A percentile compares a stretch with the other conserved stretches of the same genome.
Conservation (phyloP, 2,329 filamentous ascomycete species). For the Lasiodiplodia sp. region DNA sequence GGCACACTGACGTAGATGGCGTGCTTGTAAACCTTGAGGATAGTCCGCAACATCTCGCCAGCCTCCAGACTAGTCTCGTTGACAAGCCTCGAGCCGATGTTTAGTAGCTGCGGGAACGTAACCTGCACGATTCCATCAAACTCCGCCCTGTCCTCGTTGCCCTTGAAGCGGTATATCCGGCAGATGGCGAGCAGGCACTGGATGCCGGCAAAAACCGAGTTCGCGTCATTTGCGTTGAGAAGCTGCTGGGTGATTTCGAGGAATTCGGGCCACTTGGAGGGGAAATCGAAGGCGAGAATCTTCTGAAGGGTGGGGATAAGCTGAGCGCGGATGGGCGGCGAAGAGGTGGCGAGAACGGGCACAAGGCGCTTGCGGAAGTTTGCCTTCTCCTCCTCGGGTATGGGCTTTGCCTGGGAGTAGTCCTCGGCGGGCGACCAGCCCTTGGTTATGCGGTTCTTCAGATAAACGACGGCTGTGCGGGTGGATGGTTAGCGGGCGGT, state of each 20-base stretch:
- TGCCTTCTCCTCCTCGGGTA: conserved; percentile 87
- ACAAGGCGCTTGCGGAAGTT: conserved; percentile 87
- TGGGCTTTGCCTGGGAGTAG: conserved; percentile 73
- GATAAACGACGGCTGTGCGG: conserved; percentile 84
- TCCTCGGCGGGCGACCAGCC: conserved; percentile 86
- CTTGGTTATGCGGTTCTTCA: conserved; percentile 96
- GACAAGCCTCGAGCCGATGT: conserved; percentile 86
- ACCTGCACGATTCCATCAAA: conserved; percentile 94
- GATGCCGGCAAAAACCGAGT: conserved; percentile 88
- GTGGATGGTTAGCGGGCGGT: conserved; percentile 37
- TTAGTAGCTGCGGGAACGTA: conserved; percentile 85
- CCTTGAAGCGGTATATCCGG: conserved; percentile 94
- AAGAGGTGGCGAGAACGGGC: conserved; percentile 82
- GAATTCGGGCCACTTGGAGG: conserved; percentile 91
- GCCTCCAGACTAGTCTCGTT: conserved; percentile 93
- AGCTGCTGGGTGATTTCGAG: conserved; percentile 91
- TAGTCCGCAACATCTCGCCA: conserved; percentile 93
- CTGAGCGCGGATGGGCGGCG: conserved; percentile 85
- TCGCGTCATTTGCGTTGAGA: conserved; percentile 83
- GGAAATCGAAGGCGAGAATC: conserved; percentile 95
- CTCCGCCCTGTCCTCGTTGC: conserved; percentile 79
- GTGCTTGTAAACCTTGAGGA: conserved; percentile 97
- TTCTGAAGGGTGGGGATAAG: conserved; percentile 94
- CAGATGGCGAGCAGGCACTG: conserved; percentile 95
- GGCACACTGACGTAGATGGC: conserved; percentile 82